These are phyloP conservation scores for Apiotrichum laibachii DNA, from an alignment of 1,284 basidiomycete genomes.

Conservation along the genomic window DNA sequence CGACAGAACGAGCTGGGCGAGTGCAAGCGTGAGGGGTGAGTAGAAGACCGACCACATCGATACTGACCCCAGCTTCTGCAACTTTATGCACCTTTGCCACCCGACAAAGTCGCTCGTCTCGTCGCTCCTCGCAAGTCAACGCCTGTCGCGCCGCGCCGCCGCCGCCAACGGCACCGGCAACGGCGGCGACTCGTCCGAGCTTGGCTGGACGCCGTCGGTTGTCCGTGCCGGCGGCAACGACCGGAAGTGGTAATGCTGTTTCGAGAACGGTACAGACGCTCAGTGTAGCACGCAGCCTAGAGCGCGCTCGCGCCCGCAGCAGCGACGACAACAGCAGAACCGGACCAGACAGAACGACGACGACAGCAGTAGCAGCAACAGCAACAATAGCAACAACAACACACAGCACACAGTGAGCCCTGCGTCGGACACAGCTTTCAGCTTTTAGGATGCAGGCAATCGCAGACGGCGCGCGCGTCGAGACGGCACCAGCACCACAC, in stretches of 20 bases:
- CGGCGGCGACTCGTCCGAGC: slow-evolving; percentile 20
- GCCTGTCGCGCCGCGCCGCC: slow-evolving; percentile 66
- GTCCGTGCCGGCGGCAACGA: slow-evolving; percentile 10
- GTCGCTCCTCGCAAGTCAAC: slow-evolving; percentile 75
- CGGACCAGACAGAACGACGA: neutral
- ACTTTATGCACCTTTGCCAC: slow-evolving; percentile 95
- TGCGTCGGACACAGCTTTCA: too few species aligned
- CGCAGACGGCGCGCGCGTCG: too few species aligned
- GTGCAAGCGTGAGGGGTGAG: slow-evolving; percentile 81
- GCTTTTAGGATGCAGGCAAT: neutral
- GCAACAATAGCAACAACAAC: too few species aligned
- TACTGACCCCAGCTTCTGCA: slow-evolving; percentile 63
- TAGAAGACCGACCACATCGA: neutral
- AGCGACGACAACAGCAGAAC: neutral
- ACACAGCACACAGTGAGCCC: too few species aligned
- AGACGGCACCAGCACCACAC: too few species aligned
- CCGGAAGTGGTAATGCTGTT: slow-evolving; percentile 8
- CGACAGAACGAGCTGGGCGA: slow-evolving; percentile 97
- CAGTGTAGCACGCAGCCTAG: too few species aligned
- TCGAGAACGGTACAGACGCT: too few species aligned
- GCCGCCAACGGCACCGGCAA: slow-evolving; percentile 27
- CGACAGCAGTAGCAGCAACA: too few species aligned
- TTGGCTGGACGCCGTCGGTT: slow-evolving; percentile 44
- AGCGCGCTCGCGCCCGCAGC: too few species aligned
- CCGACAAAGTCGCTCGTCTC: slow-evolving; percentile 77